phyloP scores from a whole-genome alignment of 371 early-diverging fungal species.

The Mortierella sp. region DNA sequence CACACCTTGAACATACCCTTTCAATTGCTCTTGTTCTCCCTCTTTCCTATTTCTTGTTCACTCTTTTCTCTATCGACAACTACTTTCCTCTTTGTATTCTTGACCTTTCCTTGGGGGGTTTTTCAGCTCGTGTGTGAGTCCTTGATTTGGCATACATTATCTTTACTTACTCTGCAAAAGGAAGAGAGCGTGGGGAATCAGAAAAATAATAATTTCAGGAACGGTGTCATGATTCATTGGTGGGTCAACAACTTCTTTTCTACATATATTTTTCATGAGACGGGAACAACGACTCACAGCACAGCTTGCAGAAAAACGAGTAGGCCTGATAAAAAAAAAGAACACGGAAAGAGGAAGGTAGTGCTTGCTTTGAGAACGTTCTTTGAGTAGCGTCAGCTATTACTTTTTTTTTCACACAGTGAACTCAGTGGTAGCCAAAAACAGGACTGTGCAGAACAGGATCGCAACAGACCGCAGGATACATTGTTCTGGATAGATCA shows the following conservation, averaged over 20 bases:
- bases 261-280: background rate
- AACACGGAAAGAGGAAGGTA: background rate
- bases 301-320: background rate
- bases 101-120: background rate
- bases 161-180: background rate
- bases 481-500: background rate
- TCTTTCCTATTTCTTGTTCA: background rate
- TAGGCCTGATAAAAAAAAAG: background rate
- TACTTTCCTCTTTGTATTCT: background rate
- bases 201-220: conserved; percentile 30
- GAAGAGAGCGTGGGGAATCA: conserved; percentile 3
- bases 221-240: conserved; percentile 32
- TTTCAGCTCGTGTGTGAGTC: conserved; percentile 16
- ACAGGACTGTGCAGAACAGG: background rate
- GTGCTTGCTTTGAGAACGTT: background rate
- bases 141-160: background rate
- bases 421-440: background rate
- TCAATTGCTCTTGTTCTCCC: background rate
- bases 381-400: background rate
- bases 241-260: background rate
- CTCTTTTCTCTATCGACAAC: background rate
- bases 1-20: background rate
- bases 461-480: background rate
- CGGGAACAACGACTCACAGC: background rate
- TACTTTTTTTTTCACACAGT: background rate